Conservation (phyloP, 2,329 filamentous ascomycete species). For the Madurella fahalii region DNA sequence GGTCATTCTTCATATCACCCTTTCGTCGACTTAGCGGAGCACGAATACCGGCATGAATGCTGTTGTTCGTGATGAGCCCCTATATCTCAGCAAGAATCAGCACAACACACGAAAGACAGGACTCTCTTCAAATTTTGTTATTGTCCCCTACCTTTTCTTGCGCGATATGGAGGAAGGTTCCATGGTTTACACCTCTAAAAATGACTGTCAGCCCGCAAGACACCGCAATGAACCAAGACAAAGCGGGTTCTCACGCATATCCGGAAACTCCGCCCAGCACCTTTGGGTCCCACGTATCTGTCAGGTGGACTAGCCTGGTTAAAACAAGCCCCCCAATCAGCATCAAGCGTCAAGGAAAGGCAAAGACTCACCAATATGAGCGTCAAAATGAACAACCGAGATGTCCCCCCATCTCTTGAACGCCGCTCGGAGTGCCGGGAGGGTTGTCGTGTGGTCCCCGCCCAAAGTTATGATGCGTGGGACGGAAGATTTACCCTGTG, state of each 20-base stretch:
- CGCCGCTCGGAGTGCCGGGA: conserved; percentile 58
- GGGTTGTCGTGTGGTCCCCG: conserved; percentile 61
- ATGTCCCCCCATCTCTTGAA: conserved; percentile 55
- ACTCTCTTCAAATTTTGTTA: too few species aligned
- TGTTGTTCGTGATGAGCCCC: conserved; percentile 53
- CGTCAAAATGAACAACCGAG: conserved; percentile 63
- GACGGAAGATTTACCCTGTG: conserved; percentile 31
- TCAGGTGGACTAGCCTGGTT: conserved; percentile 19
- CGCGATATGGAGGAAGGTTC: conserved; percentile 59
- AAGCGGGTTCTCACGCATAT: conserved; percentile 56
- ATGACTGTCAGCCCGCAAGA: neutral
- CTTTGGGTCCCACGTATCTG: conserved; percentile 67
- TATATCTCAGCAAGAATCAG: too few species aligned
- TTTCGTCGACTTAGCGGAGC: conserved; percentile 47
- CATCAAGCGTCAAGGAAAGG: too few species aligned
- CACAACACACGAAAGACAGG: too few species aligned
- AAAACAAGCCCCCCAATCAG: too few species aligned
- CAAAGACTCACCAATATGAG: conserved; percentile 55
- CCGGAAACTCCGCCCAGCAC: conserved; percentile 55
- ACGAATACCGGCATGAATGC: conserved; percentile 60
- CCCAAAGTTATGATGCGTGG: conserved; percentile 58
- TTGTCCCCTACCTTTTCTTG: conserved; percentile 54
- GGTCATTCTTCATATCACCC: conserved; percentile 52
- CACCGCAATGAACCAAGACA: too few species aligned
- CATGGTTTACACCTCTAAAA: conserved; percentile 52